Conservation (phyloP, 2,329 filamentous ascomycete species). For the Fusarium floridanum region DNA sequence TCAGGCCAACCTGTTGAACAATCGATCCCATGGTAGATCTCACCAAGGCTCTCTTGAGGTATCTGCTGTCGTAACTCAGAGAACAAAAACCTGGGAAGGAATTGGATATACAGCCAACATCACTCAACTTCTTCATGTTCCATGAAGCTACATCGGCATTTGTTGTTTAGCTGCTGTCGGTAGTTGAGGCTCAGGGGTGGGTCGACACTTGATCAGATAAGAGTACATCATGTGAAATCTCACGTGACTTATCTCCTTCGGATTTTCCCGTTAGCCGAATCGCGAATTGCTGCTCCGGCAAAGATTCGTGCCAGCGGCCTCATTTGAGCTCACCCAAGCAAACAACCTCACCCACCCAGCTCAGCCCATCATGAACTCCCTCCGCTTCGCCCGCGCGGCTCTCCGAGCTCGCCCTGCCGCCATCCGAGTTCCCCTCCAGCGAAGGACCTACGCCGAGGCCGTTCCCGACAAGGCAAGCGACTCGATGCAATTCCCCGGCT, state of each 20-base stretch:
- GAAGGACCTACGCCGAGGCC: conserved; percentile 91
- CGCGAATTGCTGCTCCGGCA: conserved; percentile 56
- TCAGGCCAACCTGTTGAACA: too few relatives aligned
- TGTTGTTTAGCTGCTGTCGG: background rate
- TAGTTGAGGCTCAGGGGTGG: background rate
- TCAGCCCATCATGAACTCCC: conserved; percentile 85
- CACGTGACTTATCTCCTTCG: conserved; percentile 53
- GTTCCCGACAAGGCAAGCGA: conserved; percentile 81
- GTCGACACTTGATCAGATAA: background rate
- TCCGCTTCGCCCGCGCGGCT: conserved; percentile 92
- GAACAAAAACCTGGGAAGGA: background rate
- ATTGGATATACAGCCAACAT: background rate
- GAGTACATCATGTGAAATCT: background rate
- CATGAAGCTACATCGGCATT: background rate
- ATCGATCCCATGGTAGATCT: background rate
- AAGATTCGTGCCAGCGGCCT: conserved; percentile 64
- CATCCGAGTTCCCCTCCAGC: conserved; percentile 81
- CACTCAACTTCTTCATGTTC: background rate
- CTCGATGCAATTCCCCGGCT: conserved; percentile 22
- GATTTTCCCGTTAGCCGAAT: conserved; percentile 58
- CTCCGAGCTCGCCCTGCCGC: conserved; percentile 84
- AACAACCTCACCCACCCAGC: conserved; percentile 62
- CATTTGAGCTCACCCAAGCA: conserved; percentile 59
- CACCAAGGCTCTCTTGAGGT: background rate
- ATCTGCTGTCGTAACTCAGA: too few relatives aligned